phyloP scores from a whole-genome alignment of 768 basidiomycete genomes.

The Asterophora parasitica region DNA sequence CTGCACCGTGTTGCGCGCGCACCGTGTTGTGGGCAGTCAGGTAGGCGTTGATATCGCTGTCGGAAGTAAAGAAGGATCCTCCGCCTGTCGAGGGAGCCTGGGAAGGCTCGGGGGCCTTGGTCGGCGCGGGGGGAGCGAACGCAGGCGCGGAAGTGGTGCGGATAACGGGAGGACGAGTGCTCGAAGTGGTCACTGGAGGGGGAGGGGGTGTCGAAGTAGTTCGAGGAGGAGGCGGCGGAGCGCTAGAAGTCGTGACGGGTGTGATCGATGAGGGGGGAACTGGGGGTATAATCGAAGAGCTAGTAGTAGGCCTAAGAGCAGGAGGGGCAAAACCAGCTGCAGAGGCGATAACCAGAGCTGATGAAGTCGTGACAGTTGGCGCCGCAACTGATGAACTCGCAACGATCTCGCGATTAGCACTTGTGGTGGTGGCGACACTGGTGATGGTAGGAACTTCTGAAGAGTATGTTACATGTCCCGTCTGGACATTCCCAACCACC shows the following conservation, averaged over 20 bases:
- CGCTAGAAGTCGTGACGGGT: constrained; percentile 11
- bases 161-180: constrained; percentile 12
- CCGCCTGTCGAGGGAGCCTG: constrained; percentile 10
- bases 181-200: constrained; percentile 13
- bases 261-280: constrained; percentile 2
- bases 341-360: background rate
- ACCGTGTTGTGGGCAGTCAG: constrained; percentile 59
- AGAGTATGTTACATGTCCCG: constrained; percentile 7
- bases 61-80: constrained; percentile 22
- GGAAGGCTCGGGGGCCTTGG: constrained; percentile 12
- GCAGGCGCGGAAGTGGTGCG: constrained; percentile 11
- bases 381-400: too few relatives aligned
- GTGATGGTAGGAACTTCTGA: background rate
- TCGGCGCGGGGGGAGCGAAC: constrained; percentile 15
- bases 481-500: constrained; percentile 12
- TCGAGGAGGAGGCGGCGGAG: constrained; percentile 9
- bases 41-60: constrained; percentile 47
- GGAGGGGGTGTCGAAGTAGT: constrained; percentile 14
- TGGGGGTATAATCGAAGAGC: constrained; percentile 9
- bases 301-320: background rate
- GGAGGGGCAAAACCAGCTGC: constrained; percentile 3
- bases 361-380: constrained; percentile 2
- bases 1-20: constrained; percentile 61
- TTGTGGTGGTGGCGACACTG: background rate
- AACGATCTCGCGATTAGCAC: too few relatives aligned